Evolutionary conservation across 495 filamentous ascomycete genomes (phyloP).

Genomic region (Hypoxylon subgilvum): DNA sequence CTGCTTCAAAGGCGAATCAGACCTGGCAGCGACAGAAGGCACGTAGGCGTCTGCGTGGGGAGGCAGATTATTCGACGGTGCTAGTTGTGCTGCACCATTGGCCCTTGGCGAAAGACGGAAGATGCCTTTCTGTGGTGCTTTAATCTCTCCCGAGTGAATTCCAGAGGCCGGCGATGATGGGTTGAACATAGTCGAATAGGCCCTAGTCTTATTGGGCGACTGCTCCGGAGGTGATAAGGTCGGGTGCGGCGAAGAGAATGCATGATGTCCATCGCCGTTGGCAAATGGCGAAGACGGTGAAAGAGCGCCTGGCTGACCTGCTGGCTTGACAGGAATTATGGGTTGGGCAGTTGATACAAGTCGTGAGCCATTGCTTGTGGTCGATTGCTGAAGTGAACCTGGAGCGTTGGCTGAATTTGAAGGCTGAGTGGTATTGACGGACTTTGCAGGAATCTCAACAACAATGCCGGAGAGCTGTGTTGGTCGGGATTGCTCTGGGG

Average conservation of each 20-base stretch:
- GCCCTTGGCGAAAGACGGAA: conserved; percentile 35
- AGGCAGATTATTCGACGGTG: conserved; percentile 34
- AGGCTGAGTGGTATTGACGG: conserved; percentile 4
- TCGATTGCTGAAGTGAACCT: conserved; percentile 1
- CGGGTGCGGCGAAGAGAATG: conserved; percentile 54
- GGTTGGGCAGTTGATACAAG: conserved; percentile 10
- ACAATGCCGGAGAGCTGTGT: conserved; percentile 11
- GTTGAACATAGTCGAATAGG: conserved; percentile 49
- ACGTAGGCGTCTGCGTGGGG: conserved; percentile 32
- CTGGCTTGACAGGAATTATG: conserved; percentile 35
- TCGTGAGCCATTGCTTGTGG: conserved; percentile 18
- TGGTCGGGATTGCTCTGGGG: conserved; percentile 15
- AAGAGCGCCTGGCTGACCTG: conserved; percentile 26
- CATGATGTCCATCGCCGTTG: conserved; percentile 40
- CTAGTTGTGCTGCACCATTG: conserved; percentile 34
- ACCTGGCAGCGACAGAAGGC: conserved; percentile 22
- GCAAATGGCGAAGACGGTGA: conserved; percentile 36
- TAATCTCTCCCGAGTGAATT: conserved; percentile 18
- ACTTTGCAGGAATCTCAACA: conserved; percentile 26
- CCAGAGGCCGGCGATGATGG: conserved; percentile 34
- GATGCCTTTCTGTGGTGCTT: conserved; percentile 38
- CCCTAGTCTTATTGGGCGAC: conserved; percentile 48
- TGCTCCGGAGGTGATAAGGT: conserved; percentile 49
- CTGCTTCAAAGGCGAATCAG: conserved; percentile 37
- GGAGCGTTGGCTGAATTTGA: conserved; percentile 7